A percentile compares a stretch with the other conserved stretches of the same genome.
phyloP scores from a whole-genome alignment of 208 protist genomes.

The Porcisia hertigi region DNA sequence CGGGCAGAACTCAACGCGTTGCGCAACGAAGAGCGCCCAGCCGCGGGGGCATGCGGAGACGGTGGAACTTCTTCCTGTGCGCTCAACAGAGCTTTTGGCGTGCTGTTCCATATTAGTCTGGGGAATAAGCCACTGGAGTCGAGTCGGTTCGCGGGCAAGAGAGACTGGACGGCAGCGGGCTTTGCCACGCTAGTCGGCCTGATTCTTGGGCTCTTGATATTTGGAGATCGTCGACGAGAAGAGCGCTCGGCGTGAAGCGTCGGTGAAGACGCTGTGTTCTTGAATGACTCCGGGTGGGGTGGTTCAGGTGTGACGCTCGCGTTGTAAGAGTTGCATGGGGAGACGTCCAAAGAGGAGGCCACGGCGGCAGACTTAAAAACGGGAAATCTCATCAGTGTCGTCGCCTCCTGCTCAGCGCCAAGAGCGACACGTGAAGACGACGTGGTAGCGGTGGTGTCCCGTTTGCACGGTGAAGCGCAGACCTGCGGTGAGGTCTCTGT shows the following conservation, averaged over 20 bases:
- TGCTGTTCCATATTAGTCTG: not conserved
- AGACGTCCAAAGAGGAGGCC: not conserved
- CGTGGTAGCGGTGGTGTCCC: not conserved
- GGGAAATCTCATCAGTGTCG: slow-evolving; percentile 1
- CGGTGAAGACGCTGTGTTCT: not conserved
- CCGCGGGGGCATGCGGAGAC: not conserved
- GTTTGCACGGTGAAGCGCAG: not conserved
- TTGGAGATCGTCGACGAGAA: not conserved
- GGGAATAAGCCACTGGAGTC: not conserved
- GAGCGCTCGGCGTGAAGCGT: not conserved
- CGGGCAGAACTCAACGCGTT: not conserved
- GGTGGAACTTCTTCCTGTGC: slow-evolving; percentile 1
- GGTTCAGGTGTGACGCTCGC: not conserved
- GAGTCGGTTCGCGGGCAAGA: not conserved
- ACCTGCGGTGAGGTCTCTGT: not conserved
- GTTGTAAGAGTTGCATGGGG: not conserved
- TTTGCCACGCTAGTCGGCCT: not conserved
- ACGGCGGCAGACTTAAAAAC: not conserved
- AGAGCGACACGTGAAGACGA: not conserved
- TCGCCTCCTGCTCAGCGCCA: not conserved
- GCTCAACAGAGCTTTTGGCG: not conserved
- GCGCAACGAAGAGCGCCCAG: not conserved
- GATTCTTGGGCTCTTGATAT: not conserved
- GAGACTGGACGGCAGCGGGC: not conserved
- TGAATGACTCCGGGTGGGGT: not conserved